Evolutionary conservation across 345 rosid genomes (phyloP), one percentile per base, ranked within the genome.

Genomic region (Citrus sp.): DNA sequence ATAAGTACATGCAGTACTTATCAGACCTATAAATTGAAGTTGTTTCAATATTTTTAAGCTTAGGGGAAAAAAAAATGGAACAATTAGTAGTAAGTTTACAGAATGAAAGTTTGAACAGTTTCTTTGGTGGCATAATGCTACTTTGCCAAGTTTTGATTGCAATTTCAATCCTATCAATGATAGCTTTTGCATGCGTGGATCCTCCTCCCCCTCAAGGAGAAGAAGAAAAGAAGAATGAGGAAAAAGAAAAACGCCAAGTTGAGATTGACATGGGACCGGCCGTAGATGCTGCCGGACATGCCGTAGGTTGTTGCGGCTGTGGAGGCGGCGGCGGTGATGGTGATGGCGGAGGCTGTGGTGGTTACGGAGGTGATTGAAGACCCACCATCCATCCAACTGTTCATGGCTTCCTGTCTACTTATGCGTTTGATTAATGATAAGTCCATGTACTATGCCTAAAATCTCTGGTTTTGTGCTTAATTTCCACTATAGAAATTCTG

Each of bases 141-240:
- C 34, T 73, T 58, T 72, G 18, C 67, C 67, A 73, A 73, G 2
- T 73, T 9, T 18, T 73, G 10, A 37, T 73, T 27, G 67, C 62
- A 18, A 25, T 24, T 59, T 59, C 67, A 12, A 14, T 73, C 54
- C 12, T 60, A 27, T 37, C 77, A 56, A 59, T 73, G 67, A 38
- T 73, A n/a, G 25, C 25, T 18, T 73, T 37, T 22, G 56, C 18
- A n/a, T 73, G 67, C 38, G 37, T 24, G 9, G 77, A 73, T 18
- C 12, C 67, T 24, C 32, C 49, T 42, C 16, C 67, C 9, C 2
- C 60, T 37, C 54, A 25, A 25, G 46, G 60, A 51, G 56, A 51
- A 7, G 40, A 60, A 58, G 55, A 37, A 9, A 37, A 67, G 0
- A 67, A 73, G 63, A 30, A 73, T 3, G 66, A 59, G 0, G 32